A percentile compares a stretch with the other conserved stretches of the same genome.
Evolutionary conservation across 2,329 filamentous ascomycete species (phyloP).

Genomic region (Dactylellina sp.): DNA sequence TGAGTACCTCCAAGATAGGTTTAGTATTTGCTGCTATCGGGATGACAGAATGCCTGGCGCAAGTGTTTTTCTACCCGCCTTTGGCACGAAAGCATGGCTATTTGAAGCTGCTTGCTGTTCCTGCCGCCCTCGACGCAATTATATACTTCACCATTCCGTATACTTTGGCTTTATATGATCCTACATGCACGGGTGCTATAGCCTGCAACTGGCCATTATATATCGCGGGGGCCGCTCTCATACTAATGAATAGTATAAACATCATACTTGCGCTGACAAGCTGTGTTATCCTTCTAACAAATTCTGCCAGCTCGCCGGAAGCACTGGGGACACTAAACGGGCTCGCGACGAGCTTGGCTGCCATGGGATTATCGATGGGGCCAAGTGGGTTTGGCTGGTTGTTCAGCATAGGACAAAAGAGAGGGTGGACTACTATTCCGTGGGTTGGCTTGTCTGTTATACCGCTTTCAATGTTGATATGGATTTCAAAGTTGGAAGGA

Average conservation of each 20-base stretch:
- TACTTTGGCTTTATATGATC: slow-evolving; percentile 69
- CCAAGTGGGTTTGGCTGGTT: slow-evolving; percentile 70
- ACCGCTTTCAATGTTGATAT: slow-evolving; percentile 33
- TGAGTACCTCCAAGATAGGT: slow-evolving; percentile 79
- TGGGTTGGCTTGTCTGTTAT: slow-evolving; percentile 37
- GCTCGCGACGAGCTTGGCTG: slow-evolving; percentile 84
- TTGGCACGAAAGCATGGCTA: slow-evolving; percentile 80
- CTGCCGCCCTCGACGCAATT: slow-evolving; percentile 77
- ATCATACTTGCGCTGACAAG: slow-evolving; percentile 90
- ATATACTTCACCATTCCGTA: slow-evolving; percentile 86
- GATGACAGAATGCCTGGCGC: slow-evolving; percentile 81
- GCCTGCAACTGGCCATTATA: too few relatives aligned
- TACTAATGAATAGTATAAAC: slow-evolving; percentile 71
- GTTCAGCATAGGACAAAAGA: slow-evolving; percentile 32
- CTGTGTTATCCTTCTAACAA: slow-evolving; percentile 88
- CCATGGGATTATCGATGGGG: slow-evolving; percentile 81
- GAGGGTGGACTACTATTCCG: slow-evolving; percentile 34
- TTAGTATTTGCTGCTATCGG: slow-evolving; percentile 87
- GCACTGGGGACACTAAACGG: slow-evolving; percentile 91
- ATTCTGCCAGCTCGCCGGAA: slow-evolving; percentile 80
- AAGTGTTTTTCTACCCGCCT: slow-evolving; percentile 86
- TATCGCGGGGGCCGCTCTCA: too few relatives aligned
- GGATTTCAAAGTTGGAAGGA: slow-evolving; percentile 45
- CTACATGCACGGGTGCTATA: too few relatives aligned
- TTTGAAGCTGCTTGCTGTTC: slow-evolving; percentile 77